phyloP scores from a whole-genome alignment of 371 early-diverging fungal species.

The Nosema muscidifuracis region DNA sequence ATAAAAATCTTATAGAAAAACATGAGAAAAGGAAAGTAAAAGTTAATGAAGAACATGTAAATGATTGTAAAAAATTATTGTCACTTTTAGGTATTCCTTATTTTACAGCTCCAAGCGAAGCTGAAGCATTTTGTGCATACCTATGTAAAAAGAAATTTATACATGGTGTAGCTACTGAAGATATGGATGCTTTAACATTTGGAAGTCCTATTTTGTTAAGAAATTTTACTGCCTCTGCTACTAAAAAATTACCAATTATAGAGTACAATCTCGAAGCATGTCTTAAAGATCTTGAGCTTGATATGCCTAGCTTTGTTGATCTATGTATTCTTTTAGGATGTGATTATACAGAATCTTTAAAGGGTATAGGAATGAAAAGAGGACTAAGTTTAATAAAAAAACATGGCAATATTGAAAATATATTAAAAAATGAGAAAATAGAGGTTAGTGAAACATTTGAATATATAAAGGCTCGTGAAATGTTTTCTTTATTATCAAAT shows the following conservation, averaged over 20 bases:
- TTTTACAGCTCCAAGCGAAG: conserved; percentile 92
- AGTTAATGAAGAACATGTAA: conserved; percentile 84
- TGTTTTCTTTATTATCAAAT: conserved; percentile 77
- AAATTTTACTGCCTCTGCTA: conserved; percentile 84
- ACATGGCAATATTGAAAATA: conserved; percentile 76
- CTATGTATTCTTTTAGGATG: conserved; percentile 96
- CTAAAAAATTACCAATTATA: conserved; percentile 79
- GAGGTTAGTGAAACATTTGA: conserved; percentile 74
- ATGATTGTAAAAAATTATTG: conserved; percentile 81
- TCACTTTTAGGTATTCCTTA: conserved; percentile 91
- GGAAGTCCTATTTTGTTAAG: conserved; percentile 79
- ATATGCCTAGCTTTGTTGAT: conserved; percentile 82
- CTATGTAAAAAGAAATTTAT: conserved; percentile 79
- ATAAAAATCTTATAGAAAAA: conserved; percentile 74
- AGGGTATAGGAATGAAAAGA: conserved; percentile 80
- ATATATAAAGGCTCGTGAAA: conserved; percentile 76
- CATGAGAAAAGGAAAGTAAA: conserved; percentile 81
- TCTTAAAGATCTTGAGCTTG: conserved; percentile 73
- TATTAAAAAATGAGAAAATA: conserved; percentile 65
- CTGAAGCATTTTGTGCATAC: conserved; percentile 96
- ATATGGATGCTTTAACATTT: conserved; percentile 98
- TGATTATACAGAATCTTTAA: conserved; percentile 92
- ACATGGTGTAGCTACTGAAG: conserved; percentile 92
- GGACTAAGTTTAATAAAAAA: conserved; percentile 79
- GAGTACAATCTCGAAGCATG: conserved; percentile 77